These are phyloP conservation scores for Podospora sp. DNA, from an alignment of 495 filamentous ascomycete species.

Conservation along the genomic window DNA sequence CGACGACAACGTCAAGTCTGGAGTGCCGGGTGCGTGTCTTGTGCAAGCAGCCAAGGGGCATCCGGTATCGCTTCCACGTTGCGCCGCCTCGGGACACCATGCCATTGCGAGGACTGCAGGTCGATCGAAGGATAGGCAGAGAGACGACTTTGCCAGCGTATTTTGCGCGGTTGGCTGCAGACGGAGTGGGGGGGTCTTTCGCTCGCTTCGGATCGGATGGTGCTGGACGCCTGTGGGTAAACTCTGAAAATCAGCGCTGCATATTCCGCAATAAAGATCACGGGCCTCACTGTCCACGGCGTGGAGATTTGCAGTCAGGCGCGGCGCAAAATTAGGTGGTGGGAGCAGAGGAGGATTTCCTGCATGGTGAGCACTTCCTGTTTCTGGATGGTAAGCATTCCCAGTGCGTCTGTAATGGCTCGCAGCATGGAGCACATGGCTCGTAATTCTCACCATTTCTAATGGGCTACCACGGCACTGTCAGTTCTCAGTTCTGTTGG, in stretches of 20 bases:
- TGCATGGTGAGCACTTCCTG: not conserved
- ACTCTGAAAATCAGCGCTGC: slow-evolving; percentile 14
- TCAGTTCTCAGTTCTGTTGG: not conserved
- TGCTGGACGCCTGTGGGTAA: slow-evolving; percentile 10
- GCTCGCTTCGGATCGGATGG: slow-evolving; percentile 1
- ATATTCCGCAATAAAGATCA: slow-evolving; percentile 18
- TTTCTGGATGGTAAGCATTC: slow-evolving; percentile 8
- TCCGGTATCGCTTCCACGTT: slow-evolving; percentile 1
- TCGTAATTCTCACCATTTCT: not conserved
- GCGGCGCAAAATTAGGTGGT: not conserved
- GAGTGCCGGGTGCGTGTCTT: not conserved
- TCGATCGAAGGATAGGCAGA: not conserved
- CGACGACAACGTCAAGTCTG: not conserved
- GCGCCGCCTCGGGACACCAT: not conserved
- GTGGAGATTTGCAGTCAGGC: not conserved
- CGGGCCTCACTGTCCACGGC: slow-evolving; percentile 6
- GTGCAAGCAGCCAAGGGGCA: not conserved
- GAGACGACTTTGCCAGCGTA: not conserved
- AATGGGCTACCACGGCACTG: not conserved
- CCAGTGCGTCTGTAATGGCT: not conserved
- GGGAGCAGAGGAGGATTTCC: not conserved
- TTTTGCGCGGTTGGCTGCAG: slow-evolving; percentile 3
- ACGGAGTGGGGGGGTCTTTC: not conserved
- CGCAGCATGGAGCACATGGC: not conserved
- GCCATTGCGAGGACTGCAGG: not conserved